Base-by-base conservation (phyloP, 208 protist species). In the Crithidia sp. region DNA sequence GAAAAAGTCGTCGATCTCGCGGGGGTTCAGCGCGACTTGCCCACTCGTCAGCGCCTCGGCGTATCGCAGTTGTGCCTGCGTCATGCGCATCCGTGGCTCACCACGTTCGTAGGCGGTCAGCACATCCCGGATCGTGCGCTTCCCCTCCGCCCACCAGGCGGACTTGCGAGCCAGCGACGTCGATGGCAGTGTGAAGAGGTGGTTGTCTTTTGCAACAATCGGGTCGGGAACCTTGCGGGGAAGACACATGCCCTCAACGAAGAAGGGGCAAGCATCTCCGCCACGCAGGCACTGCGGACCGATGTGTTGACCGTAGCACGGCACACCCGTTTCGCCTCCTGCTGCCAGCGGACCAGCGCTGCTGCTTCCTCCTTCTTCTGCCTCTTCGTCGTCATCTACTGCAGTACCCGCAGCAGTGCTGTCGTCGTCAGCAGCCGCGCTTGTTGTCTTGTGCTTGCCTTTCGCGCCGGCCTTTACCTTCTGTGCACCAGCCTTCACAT, bases 111-210 rank as follows among this genome's bases (percentile, higher is more conserved):
- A 85, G 40, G 81, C 56, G 54, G 85, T 62, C 3, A 95, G 74
- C 3, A 93, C 79, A 67, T 96, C 92, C 10, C 77, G 67, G 17
- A 89, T 83, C 28, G 88, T 94, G 65, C 92, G 89, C 49, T 89
- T 79, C 17, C 92, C 92, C 50, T 92, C 83, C 10, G 64, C 67
- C 92, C 92, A 96, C 92, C 89, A 95, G 60, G 66, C 69, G 53
- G 81, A 81, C 76, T 96, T 96, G 41, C 87, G 87, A 7, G 78
- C 67, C 16, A 94, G 77, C 2, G 89, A 71, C 16, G 86, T 89
- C 41, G 84, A 93, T 14, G 92, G 92, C 17, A 95, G 52, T 9
- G 88, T 95, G 82, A 96, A 96, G 75, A 96, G 84, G 77, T 96
- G 92, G 69, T 96, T 95, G 83, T 96, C 89, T 17, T 71, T 52